Base-by-base conservation (phyloP, 345 rosid genomes). In the Citrus inodora region DNA sequence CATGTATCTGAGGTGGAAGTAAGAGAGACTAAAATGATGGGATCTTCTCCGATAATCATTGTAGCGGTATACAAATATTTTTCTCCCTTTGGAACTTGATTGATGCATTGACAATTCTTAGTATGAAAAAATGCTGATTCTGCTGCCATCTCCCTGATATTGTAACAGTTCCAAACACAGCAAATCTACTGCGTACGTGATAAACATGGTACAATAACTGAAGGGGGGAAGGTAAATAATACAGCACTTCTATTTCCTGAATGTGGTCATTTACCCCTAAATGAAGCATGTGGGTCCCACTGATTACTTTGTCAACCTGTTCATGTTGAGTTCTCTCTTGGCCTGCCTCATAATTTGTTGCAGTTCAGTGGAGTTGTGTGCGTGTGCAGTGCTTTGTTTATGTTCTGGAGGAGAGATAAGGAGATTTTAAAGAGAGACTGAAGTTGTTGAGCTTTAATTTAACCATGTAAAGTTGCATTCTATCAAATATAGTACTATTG, bases 1-100 rank as follows among this genome's bases (percentile, higher is more conserved):
- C 98, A 94, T 82, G 77, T 93, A 80, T 94, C 98, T 35, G 99
- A 93, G 0, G 93, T 94, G 67, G 97, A 94, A 74, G 91, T 97
- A 38, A 81, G 86, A 79, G 98, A 97, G 80, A 93, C 89, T 67
- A 97, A 93, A 88, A 92, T 94, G 97, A 89, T 97, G 98, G 99
- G 97, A 84, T 87, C 79, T 64, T 84, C 90, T 11, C 99, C 99
- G 0, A 73, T 87, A 75, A 94, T 97, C 76, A 82, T 93, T 30
- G 89, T 97, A 7, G 88, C 86, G 76, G 99, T 94, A 90, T 46
- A 83, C 61, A 19, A 73, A 79, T 68, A 0, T 1, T 33, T 32
- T 32, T 28, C 28, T 64, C 30, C 67, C 25, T 71, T 19, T 24
- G 21, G 32, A 53, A 51, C 27, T 53, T 62, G 72, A 68, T 68